phyloP scores from a whole-genome alignment of 108 stramenopile genomes.

The Parmales sp. region DNA sequence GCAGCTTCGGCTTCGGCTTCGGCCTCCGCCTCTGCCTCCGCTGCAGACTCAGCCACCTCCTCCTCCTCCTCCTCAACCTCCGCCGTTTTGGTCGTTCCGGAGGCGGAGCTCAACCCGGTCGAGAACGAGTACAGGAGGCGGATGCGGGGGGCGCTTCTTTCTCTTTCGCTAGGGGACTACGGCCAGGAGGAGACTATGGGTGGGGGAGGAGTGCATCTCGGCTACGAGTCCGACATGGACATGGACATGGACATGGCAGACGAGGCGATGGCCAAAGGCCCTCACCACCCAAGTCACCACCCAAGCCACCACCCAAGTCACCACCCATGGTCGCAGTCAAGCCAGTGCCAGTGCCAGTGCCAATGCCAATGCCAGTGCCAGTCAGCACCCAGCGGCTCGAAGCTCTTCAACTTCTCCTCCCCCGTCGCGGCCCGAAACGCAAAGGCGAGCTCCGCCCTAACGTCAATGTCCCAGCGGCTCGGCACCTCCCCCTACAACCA shows the following conservation, averaged over 20 bases:
- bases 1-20: no score
- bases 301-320: neutral
- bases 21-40: no score
- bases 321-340: neutral
- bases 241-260: neutral
- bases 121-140: constrained; percentile 56
- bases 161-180: constrained; percentile 50
- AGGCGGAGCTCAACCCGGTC: no score
- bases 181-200: neutral
- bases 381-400: no score
- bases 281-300: neutral
- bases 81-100: no score
- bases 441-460: constrained; percentile 15
- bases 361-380: constrained; percentile 11
- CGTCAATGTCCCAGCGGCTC: constrained; percentile 25
- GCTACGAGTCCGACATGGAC: neutral
- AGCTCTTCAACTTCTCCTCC: no score
- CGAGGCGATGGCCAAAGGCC: neutral
- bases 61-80: no score
- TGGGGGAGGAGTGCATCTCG: neutral
- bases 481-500: constrained; percentile 24
- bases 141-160: constrained; percentile 67
- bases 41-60: no score
- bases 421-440: no score
- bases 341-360: neutral